Base-by-base conservation (phyloP, 768 basidiomycete genomes). In the Russula sp. region DNA sequence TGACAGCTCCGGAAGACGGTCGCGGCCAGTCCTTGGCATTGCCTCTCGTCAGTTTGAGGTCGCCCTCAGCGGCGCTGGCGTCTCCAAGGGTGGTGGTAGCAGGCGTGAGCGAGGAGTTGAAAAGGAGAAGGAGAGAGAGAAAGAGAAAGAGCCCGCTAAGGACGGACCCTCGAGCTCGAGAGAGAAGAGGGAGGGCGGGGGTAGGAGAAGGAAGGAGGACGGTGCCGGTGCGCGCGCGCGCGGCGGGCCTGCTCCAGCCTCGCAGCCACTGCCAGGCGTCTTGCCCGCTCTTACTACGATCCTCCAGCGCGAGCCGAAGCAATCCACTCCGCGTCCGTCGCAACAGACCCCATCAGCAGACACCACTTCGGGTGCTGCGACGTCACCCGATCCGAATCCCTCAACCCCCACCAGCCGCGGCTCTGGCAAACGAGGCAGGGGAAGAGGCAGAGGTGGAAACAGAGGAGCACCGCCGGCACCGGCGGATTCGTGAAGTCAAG, bases 31-130 rank as follows among this genome's bases (percentile, higher is more conserved):
- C 10, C 73, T 89, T 36, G 86, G 86, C 0, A 69, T 86, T 8
- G 84, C 78, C 0, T 83, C 82, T 3, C 78, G 87, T 13, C 85
- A 88, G 14, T 85, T 90, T 56, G 87, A 88, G 66, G 87, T 83
- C 7, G 88, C 88, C 8, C 72, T 90, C 34, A 88, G 72, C 59
- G 83, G 85, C 0, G 82, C 83, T 0, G 84, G 83, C 6, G 82
- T 83, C 5, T 71, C 77, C n/a, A 74, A 77, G 29, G 70, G 74
- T 20, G 70, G 74, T 22, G 70, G 73, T 18, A 14, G 46, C 41
- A 60, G 54, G 22, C 65, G 65, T 5, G 63, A 66, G 42, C 63
- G 65, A 8, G 56, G 29, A 25, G 43, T 49, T 1, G 65, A 66
- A 16, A 77, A 74, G 68, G 69, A 65, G 41, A 72, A 71, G 9